Percentiles rank a stretch among this genome's conserved stretches.
Conservation (phyloP, 208 protist species). For the Leptomonas pyrrhocoris region DNA sequence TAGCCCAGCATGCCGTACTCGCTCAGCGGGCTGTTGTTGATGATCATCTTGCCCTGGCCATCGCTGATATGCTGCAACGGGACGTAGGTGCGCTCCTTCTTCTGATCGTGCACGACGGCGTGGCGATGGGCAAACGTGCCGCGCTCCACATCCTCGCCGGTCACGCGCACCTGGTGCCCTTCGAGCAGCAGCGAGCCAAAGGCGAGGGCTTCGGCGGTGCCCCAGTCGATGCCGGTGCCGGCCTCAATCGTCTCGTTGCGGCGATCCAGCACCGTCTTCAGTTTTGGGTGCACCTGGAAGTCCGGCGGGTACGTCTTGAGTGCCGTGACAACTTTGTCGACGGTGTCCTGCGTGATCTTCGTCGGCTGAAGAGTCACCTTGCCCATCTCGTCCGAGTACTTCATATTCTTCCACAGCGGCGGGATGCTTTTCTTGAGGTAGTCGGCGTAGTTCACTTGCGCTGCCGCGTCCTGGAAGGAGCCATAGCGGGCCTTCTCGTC, state of each 20-base stretch:
- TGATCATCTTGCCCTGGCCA: constrained; percentile 80
- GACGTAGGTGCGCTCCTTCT: constrained; percentile 67
- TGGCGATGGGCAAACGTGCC: constrained; percentile 98
- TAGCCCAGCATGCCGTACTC: constrained; percentile 98
- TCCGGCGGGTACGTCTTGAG: constrained; percentile 72
- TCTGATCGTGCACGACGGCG: constrained; percentile 95
- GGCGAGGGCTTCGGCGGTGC: constrained; percentile 94
- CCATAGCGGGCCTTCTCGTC: constrained; percentile 84
- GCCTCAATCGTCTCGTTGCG: constrained; percentile 76
- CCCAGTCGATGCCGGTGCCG: constrained; percentile 93
- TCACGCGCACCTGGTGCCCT: constrained; percentile 94
- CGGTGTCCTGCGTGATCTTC: constrained; percentile 54
- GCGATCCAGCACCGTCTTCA: constrained; percentile 81
- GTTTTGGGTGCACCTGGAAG: constrained; percentile 85
- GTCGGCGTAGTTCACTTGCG: constrained; percentile 80
- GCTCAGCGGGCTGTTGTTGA: constrained; percentile 95
- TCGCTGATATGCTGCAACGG: constrained; percentile 80
- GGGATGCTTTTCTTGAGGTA: constrained; percentile 84
- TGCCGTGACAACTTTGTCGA: constrained; percentile 64
- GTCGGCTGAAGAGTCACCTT: constrained; percentile 69
- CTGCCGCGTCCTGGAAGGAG: constrained; percentile 60
- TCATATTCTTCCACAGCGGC: constrained; percentile 67
- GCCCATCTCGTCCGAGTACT: constrained; percentile 79
- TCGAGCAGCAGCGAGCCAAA: constrained; percentile 95
- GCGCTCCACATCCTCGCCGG: constrained; percentile 96